Evolutionary conservation across 768 basidiomycete genomes (phyloP).

Genomic region (Trametes maxima): DNA sequence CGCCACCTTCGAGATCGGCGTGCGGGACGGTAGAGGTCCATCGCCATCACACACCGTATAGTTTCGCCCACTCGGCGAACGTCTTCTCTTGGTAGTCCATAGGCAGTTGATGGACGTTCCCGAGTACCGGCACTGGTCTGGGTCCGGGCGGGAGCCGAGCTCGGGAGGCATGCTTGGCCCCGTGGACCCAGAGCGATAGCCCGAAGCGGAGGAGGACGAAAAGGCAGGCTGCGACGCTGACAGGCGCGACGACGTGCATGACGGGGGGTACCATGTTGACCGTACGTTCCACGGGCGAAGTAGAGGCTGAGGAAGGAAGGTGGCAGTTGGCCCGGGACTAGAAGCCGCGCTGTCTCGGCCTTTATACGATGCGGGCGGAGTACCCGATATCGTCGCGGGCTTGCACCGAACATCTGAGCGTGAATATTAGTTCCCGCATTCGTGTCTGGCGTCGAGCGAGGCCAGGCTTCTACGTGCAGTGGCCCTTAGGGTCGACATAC

Average conservation of each 20-base stretch:
- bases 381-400: constrained; percentile 8
- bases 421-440: background rate
- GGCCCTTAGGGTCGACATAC: constrained; percentile 4
- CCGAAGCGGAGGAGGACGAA: constrained; percentile 20
- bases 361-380: constrained; percentile 14
- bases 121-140: constrained; percentile 32
- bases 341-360: constrained; percentile 5
- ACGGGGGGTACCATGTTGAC: background rate
- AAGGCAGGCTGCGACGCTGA: constrained; percentile 18
- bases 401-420: constrained; percentile 3
- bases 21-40: too few relatives aligned
- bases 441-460: background rate
- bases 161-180: constrained; percentile 3
- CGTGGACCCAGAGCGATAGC: background rate
- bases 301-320: background rate
- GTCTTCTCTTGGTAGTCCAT: constrained; percentile 27
- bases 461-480: constrained; percentile 5
- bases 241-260: constrained; percentile 10
- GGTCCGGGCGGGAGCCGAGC: constrained; percentile 35
- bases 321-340: background rate
- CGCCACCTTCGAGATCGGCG: constrained; percentile 7
- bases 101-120: constrained; percentile 35
- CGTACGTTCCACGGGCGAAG: background rate
- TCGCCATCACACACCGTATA: constrained; percentile 29
- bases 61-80: constrained; percentile 32